Conservation (phyloP, 257 asterid genomes). For the Solanum bukasovii region DNA sequence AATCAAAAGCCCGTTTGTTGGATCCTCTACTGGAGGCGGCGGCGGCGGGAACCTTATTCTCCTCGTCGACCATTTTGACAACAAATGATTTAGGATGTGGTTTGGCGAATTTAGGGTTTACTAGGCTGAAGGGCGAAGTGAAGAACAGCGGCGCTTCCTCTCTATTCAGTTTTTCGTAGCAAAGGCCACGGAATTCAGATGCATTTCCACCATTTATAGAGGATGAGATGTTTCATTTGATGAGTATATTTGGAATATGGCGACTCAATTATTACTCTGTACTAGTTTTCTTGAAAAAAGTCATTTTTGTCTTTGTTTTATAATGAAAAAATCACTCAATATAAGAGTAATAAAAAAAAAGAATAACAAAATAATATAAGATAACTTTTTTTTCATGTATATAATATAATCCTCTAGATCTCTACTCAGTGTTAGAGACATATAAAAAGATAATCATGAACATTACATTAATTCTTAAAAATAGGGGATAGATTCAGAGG, state of each 20-base stretch:
- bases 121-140: background rate
- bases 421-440: background rate
- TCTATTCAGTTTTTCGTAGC: background rate
- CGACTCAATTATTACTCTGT: background rate
- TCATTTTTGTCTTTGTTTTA: background rate
- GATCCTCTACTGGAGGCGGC: slow-evolving; percentile 8
- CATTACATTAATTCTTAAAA: no score
- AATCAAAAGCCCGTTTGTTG: slow-evolving; percentile 25
- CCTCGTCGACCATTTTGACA: slow-evolving; percentile 29
- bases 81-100: background rate
- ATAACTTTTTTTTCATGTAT: background rate
- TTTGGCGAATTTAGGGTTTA: background rate
- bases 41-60: slow-evolving; percentile 5
- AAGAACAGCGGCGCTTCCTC: background rate
- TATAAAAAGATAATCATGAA: background rate
- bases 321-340: background rate
- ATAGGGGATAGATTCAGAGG: no score
- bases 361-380: background rate
- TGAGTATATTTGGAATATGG: background rate
- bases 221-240: background rate
- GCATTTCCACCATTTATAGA: background rate
- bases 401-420: background rate
- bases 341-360: background rate
- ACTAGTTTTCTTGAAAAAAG: background rate
- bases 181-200: background rate